phyloP scores from a whole-genome alignment of 2,329 filamentous ascomycete genomes.

The Zalaria sp. region DNA sequence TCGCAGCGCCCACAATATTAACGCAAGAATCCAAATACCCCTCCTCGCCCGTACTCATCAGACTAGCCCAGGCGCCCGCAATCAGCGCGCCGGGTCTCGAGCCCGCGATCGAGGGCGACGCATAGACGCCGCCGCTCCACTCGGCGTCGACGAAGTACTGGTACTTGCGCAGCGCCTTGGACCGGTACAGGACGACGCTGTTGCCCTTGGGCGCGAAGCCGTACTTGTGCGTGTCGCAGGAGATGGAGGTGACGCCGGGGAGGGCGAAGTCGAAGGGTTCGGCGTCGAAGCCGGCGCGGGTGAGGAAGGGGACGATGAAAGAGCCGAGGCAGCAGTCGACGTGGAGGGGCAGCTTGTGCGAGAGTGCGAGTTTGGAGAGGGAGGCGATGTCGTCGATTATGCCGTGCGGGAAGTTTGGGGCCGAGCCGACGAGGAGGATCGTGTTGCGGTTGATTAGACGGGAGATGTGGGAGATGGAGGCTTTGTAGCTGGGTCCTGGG shows the following conservation, averaged over 20 bases:
- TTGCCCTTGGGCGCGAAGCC: slow-evolving; percentile 98
- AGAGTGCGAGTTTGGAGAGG: slow-evolving; percentile 68
- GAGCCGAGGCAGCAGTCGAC: slow-evolving; percentile 97
- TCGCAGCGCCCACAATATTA: slow-evolving; percentile 75
- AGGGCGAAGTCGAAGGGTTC: slow-evolving; percentile 87
- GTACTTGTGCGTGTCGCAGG: slow-evolving; percentile 97
- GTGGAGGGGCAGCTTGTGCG: slow-evolving; percentile 73
- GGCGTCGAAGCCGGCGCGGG: slow-evolving; percentile 83
- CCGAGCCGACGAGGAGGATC: slow-evolving; percentile 79
- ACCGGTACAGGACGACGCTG: slow-evolving; percentile 83
- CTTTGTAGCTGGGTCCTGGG: slow-evolving; percentile 73
- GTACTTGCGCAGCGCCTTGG: slow-evolving; percentile 60
- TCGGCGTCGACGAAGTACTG: slow-evolving; percentile 95
- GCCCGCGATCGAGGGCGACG: slow-evolving; percentile 80
- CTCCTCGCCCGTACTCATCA: slow-evolving; percentile 76
- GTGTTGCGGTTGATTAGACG: slow-evolving; percentile 92
- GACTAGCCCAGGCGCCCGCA: slow-evolving; percentile 84
- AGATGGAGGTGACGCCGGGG: slow-evolving; percentile 88
- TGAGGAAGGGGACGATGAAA: slow-evolving; percentile 84
- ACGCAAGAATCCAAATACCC: slow-evolving; percentile 81
- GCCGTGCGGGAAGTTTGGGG: slow-evolving; percentile 95
- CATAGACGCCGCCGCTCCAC: slow-evolving; percentile 94
- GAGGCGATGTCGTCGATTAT: slow-evolving; percentile 90
- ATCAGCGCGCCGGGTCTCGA: slow-evolving; percentile 88
- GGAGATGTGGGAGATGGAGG: slow-evolving; percentile 61